Conservation (phyloP, 2,329 filamentous ascomycete genomes). For the Drechslerella dactyloides region DNA sequence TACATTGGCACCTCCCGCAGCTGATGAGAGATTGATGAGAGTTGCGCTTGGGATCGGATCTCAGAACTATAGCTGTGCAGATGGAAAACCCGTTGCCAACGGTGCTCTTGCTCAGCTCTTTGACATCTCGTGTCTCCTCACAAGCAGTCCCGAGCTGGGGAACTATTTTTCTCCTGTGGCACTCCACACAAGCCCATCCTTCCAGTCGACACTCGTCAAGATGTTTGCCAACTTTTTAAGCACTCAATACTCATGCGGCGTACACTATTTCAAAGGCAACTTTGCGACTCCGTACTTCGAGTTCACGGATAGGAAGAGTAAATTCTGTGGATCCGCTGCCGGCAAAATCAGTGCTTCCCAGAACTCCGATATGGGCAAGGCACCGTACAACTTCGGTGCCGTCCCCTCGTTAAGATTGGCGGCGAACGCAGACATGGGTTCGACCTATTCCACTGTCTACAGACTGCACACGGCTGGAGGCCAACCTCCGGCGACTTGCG, state of each 20-base stretch:
- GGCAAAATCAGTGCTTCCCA: slow-evolving; percentile 64
- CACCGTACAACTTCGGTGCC: slow-evolving; percentile 66
- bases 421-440: slow-evolving; percentile 62
- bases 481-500: slow-evolving; percentile 74
- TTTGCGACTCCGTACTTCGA: slow-evolving; percentile 78
- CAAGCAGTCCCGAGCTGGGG: slow-evolving; percentile 70
- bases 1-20: background rate
- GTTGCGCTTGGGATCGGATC: slow-evolving; percentile 84
- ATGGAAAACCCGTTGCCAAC: slow-evolving; percentile 67
- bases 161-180: slow-evolving; percentile 70
- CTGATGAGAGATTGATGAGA: slow-evolving; percentile 20
- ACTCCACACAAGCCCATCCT: slow-evolving; percentile 63
- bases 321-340: slow-evolving; percentile 64
- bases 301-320: slow-evolving; percentile 64
- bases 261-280: slow-evolving; percentile 81
- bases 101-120: slow-evolving; percentile 85
- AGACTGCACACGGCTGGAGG: slow-evolving; percentile 84
- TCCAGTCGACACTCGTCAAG: slow-evolving; percentile 57
- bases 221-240: slow-evolving; percentile 62
- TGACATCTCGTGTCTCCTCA: slow-evolving; percentile 80
- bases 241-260: slow-evolving; percentile 68
- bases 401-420: slow-evolving; percentile 80
- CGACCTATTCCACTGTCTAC: slow-evolving; percentile 72
- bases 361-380: slow-evolving; percentile 42
- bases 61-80: slow-evolving; percentile 89